A percentile compares a stretch with the other conserved stretches of the same genome.
These are phyloP conservation scores for Discostella pseudostelligera DNA, from an alignment of 108 stramenopile species.

Conservation along the genomic window DNA sequence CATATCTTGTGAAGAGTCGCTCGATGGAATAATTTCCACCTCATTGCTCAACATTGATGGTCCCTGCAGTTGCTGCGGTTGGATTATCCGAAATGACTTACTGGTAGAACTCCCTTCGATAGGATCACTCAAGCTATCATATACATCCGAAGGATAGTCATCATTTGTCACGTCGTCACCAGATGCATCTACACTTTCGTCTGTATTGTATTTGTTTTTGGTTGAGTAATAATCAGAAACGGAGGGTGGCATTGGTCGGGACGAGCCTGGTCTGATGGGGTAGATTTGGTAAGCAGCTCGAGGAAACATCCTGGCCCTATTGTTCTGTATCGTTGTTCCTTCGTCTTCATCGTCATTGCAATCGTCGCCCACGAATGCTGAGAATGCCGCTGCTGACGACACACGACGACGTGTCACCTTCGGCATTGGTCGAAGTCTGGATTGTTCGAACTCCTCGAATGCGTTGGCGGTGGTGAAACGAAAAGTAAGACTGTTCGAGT, in stretches of 20 bases:
- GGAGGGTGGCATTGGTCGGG: slow-evolving; percentile 21
- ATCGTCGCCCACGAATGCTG: neutral
- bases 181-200: neutral
- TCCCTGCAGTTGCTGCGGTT: too few species aligned
- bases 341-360: slow-evolving; percentile 1
- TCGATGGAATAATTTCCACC: too few species aligned
- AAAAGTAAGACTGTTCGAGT: too few species aligned
- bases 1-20: neutral
- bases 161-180: neutral
- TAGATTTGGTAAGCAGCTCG: slow-evolving; percentile 19
- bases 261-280: slow-evolving; percentile 15
- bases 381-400: neutral
- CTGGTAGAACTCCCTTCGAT: neutral
- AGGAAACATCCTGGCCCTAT: slow-evolving; percentile 6
- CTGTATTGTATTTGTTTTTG: neutral
- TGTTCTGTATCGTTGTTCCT: too few species aligned
- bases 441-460: neutral
- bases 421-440: neutral
- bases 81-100: too few species aligned
- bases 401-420: slow-evolving; percentile 4
- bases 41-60: too few species aligned
- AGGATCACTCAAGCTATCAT: neutral
- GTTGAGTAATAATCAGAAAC: neutral
- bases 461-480: neutral
- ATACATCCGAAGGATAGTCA: neutral